Evolutionary conservation across 192 early-diverging fungal genomes (phyloP).

Genomic region (Rhizoclosmatium globosum): DNA sequence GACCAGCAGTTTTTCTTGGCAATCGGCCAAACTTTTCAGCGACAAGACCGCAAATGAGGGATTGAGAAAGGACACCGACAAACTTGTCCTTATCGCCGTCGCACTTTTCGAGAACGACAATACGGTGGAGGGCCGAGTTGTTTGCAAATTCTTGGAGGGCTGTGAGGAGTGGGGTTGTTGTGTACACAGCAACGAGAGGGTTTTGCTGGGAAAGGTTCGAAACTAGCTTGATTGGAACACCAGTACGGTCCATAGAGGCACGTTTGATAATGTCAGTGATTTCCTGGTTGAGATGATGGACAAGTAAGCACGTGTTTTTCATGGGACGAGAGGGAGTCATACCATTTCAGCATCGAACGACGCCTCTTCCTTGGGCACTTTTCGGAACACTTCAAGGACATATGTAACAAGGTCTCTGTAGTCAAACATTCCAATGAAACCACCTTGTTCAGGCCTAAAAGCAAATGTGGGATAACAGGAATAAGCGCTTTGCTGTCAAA

Average conservation of each 20-base stretch:
- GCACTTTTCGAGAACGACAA: slow-evolving; percentile 52
- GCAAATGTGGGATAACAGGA: neutral
- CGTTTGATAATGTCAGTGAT: slow-evolving; percentile 56
- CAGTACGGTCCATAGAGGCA: slow-evolving; percentile 49
- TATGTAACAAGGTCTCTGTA: slow-evolving; percentile 61
- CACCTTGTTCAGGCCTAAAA: slow-evolving; percentile 39
- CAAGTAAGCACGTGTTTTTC: neutral
- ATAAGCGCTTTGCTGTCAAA: neutral
- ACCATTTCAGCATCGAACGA: slow-evolving; percentile 46
- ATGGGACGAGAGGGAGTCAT: slow-evolving; percentile 1
- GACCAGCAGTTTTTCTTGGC: slow-evolving; percentile 17
- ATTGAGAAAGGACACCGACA: slow-evolving; percentile 57
- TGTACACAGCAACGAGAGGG: slow-evolving; percentile 50
- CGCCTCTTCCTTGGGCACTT: slow-evolving; percentile 38
- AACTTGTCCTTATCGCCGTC: slow-evolving; percentile 38
- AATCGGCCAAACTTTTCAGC: slow-evolving; percentile 54
- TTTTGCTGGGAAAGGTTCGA: slow-evolving; percentile 56
- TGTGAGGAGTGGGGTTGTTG: slow-evolving; percentile 38
- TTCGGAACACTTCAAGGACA: slow-evolving; percentile 57
- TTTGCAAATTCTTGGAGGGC: slow-evolving; percentile 50
- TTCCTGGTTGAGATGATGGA: slow-evolving; percentile 34
- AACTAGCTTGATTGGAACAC: slow-evolving; percentile 55
- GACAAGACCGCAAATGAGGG: slow-evolving; percentile 45
- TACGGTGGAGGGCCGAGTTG: slow-evolving; percentile 43
- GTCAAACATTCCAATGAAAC: slow-evolving; percentile 62